Percentiles rank a stretch among this genome's conserved stretches.
These are phyloP conservation scores for Kodamaea laetipori DNA, from an alignment of 805 yeast species.

Conservation along the genomic window DNA sequence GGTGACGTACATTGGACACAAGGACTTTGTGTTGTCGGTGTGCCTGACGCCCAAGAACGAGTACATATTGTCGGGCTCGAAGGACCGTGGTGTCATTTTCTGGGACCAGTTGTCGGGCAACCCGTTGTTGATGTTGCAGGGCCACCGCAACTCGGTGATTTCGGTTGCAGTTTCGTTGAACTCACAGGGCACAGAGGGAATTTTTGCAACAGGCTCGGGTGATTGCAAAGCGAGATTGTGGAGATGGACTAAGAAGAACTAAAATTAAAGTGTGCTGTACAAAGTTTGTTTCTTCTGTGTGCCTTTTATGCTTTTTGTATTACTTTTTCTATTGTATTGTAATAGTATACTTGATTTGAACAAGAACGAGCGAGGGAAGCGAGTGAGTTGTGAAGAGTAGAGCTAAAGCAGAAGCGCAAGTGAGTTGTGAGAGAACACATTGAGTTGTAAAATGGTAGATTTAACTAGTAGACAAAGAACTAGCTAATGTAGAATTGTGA, in stretches of 20 bases:
- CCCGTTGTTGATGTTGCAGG: conserved; percentile 93
- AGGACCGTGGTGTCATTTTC: conserved; percentile 94
- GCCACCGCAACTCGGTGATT: conserved; percentile 94
- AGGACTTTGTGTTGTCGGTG: conserved; percentile 91
- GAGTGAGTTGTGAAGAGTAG: too few species aligned
- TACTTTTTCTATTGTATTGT: conserved; percentile 13
- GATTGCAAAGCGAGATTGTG: conserved; percentile 97
- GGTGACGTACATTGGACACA: conserved; percentile 92
- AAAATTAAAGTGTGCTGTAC: conserved; percentile 1
- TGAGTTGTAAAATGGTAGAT: too few species aligned
- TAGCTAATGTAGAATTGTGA: too few species aligned
- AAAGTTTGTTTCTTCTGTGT: background rate
- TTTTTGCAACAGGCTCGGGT: conserved; percentile 96
- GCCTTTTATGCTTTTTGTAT: conserved; percentile 4
- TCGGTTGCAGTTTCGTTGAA: conserved; percentile 89
- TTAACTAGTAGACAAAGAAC: too few species aligned
- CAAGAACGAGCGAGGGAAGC: too few species aligned
- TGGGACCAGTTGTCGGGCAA: conserved; percentile 94
- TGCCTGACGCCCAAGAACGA: conserved; percentile 92
- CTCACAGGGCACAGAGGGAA: conserved; percentile 70
- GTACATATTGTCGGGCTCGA: conserved; percentile 90
- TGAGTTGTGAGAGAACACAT: too few species aligned
- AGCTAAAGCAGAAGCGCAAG: too few species aligned
- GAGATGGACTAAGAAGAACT: conserved; percentile 66
- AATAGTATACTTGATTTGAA: conserved; percentile 11